Evolutionary conservation across 2,329 filamentous ascomycete genomes (phyloP).

Genomic region (Cladosporium sp.): DNA sequence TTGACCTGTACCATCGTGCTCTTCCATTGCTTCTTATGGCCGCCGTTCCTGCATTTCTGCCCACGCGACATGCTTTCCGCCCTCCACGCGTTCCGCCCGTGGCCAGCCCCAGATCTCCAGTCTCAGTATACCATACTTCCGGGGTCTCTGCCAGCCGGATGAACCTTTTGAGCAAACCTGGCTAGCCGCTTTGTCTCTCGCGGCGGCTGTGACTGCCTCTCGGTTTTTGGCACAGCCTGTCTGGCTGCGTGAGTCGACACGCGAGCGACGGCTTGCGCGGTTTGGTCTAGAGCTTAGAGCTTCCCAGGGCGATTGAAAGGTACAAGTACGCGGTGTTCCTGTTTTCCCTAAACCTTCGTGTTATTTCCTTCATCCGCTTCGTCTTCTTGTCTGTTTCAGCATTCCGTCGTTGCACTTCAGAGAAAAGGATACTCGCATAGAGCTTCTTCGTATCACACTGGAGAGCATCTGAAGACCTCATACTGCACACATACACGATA

Average conservation of each 20-base stretch:
- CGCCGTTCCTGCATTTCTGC: background rate
- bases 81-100: slow-evolving; percentile 3
- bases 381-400: background rate
- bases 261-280: slow-evolving; percentile 3
- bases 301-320: background rate
- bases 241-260: background rate
- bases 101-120: background rate
- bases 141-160: background rate
- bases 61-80: background rate
- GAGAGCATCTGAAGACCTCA: background rate
- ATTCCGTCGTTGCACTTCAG: background rate
- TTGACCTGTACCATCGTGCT: background rate
- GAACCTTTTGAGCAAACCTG: background rate
- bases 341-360: background rate
- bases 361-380: background rate
- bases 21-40: background rate
- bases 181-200: background rate
- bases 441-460: background rate
- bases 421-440: background rate
- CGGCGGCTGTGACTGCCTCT: slow-evolving; percentile 7
- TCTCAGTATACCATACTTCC: background rate
- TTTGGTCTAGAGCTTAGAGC: slow-evolving; percentile 3
- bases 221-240: background rate
- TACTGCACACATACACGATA: background rate
- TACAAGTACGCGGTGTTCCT: slow-evolving; percentile 9